A percentile compares a stretch with the other conserved stretches of the same genome.
These are phyloP conservation scores for Fusarium subtropicale DNA, from an alignment of 2,329 filamentous ascomycete genomes.

Conservation along the genomic window DNA sequence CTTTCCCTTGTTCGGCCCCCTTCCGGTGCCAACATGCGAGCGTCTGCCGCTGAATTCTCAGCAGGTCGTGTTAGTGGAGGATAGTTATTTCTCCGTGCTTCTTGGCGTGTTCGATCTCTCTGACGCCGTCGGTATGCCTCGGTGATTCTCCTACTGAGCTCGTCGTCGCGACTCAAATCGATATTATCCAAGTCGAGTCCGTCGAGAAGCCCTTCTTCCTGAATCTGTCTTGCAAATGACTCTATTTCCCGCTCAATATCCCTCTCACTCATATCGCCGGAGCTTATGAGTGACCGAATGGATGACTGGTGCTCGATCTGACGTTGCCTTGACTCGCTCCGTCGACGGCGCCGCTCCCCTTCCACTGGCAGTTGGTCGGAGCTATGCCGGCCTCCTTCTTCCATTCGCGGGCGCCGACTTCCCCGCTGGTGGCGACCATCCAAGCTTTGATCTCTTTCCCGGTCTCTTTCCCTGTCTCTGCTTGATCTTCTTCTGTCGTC, in stretches of 20 bases:
- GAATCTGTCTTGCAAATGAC: slow-evolving; percentile 88
- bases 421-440: slow-evolving; percentile 49
- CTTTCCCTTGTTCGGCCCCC: slow-evolving; percentile 48
- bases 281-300: slow-evolving; percentile 83
- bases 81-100: slow-evolving; percentile 58
- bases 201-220: slow-evolving; percentile 87
- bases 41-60: slow-evolving; percentile 43
- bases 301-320: slow-evolving; percentile 91
- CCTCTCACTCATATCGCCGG: slow-evolving; percentile 78
- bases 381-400: slow-evolving; percentile 44
- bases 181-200: slow-evolving; percentile 91
- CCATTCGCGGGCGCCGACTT: slow-evolving; percentile 40
- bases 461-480: slow-evolving; percentile 35
- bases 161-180: slow-evolving; percentile 85
- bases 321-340: slow-evolving; percentile 63
- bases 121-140: slow-evolving; percentile 87
- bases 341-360: slow-evolving; percentile 50
- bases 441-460: slow-evolving; percentile 44
- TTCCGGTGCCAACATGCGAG: slow-evolving; percentile 47
- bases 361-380: slow-evolving; percentile 55
- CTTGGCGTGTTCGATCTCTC: slow-evolving; percentile 66
- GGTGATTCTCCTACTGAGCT: slow-evolving; percentile 89
- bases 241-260: slow-evolving; percentile 90
- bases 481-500: slow-evolving; percentile 49
- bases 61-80: slow-evolving; percentile 53